Base-by-base conservation (phyloP, 352 stramenopile genomes). In the Phytopythium boreale region DNA sequence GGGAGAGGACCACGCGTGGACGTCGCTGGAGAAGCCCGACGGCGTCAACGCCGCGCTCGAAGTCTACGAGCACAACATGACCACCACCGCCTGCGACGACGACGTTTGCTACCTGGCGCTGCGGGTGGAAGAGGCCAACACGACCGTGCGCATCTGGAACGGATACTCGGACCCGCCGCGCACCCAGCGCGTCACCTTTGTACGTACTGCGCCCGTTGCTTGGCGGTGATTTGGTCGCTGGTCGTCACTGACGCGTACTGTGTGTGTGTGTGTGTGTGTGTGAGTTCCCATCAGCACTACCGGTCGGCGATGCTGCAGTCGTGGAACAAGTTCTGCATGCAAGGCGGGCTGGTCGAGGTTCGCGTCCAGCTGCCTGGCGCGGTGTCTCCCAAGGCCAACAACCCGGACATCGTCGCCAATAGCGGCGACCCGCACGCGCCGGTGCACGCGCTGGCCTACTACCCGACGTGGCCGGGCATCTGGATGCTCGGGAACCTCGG, bases 401-500 rank as follows among this genome's bases (percentile, higher is more conserved):
- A 87, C 26, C 78, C 78, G 3, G 74, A 87, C 26, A 24, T 84
- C 14, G 24, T 20, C 0, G 41, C 8, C 24, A 29, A 24, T 9
- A 24, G 27, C 26, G 56, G 41, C 27, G 56, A 62, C 43, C 6
- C n/a, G 2, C 36, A 27, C 41, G 66, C 56, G 36, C 69, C 64
- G 17, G 69, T 63, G 46, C 59, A 68, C 37, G 70, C 74, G 4
- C 39, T 73, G 44, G 68, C 64, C 7, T 89, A 75, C 60, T 87
- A 89, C 41, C 77, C 77, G 7, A 86, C 76, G 24, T 98, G 93
- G 92, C 93, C 95, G 24, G 95, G 93, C 10, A 87, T 98, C 53
- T 98, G 95, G 95, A 78, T 98, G 62, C 68, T 98, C 47, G 95
- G 95, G 22, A 98, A 98, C 75, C 75, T 98, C 2, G 93, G 93